Percentiles rank a stretch among this genome's conserved stretches.
Conservation (phyloP, 2,329 filamentous ascomycete genomes). For the Esteya vermicola region DNA sequence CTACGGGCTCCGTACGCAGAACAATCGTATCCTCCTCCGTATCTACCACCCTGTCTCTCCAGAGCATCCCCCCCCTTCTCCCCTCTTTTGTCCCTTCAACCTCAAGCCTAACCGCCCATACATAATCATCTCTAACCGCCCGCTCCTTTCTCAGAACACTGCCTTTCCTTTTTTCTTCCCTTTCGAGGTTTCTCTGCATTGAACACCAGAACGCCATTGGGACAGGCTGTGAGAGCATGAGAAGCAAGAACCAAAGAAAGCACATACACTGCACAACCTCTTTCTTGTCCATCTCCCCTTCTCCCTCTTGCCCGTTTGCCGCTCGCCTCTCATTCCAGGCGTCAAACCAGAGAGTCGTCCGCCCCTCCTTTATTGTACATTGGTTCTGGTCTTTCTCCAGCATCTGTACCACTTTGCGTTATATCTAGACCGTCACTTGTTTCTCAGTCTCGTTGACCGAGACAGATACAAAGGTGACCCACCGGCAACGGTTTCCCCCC, state of each 20-base stretch:
- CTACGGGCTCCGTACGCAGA: too few relatives aligned
- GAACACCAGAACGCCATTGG: too few relatives aligned
- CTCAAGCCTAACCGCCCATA: conserved; percentile 17
- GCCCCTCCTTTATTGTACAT: neutral
- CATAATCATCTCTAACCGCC: conserved; percentile 36
- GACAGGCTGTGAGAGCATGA: too few relatives aligned
- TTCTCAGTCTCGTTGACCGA: conserved; percentile 9
- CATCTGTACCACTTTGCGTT: neutral
- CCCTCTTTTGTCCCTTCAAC: too few relatives aligned
- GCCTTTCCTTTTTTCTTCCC: conserved; percentile 23
- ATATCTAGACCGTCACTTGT: conserved; percentile 3
- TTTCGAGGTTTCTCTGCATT: conserved; percentile 23
- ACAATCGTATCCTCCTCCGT: neutral
- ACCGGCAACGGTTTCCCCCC: conserved; percentile 6
- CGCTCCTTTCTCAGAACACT: conserved; percentile 18
- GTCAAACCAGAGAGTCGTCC: conserved; percentile 1
- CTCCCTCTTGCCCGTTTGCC: conserved; percentile 1
- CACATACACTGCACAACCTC: too few relatives aligned
- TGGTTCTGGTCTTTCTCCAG: neutral
- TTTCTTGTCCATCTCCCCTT: neutral
- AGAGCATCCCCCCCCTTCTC: too few relatives aligned
- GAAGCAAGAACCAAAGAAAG: too few relatives aligned
- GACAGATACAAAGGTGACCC: conserved; percentile 1
- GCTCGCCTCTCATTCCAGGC: conserved; percentile 1
- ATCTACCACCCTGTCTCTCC: neutral